These are phyloP conservation scores for Saccharomycopsis schoenii DNA, from an alignment of 805 yeast species.

Conservation along the genomic window DNA sequence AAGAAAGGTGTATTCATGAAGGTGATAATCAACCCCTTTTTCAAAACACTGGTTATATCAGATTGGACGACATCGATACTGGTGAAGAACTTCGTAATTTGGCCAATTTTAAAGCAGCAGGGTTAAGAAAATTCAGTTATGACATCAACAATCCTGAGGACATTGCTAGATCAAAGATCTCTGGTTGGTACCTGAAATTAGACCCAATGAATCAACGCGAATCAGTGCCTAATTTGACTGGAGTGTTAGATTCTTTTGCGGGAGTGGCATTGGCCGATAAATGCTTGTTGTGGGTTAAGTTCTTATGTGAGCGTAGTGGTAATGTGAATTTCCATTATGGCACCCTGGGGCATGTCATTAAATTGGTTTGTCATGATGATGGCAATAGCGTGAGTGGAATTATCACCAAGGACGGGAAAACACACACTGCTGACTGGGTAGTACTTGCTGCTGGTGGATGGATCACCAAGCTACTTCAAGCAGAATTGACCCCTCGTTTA, in stretches of 20 bases:
- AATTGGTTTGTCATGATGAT: conserved; percentile 13
- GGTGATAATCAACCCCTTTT: conserved; percentile 21
- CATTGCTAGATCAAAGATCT: conserved; percentile 18
- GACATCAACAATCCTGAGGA: conserved; percentile 21
- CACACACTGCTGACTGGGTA: conserved; percentile 22
- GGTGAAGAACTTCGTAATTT: conserved; percentile 21
- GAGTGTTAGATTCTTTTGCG: conserved; percentile 25
- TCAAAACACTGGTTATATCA: conserved; percentile 23
- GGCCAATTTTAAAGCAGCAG: conserved; percentile 15
- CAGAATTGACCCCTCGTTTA: conserved; percentile 20
- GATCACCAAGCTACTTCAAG: conserved; percentile 26
- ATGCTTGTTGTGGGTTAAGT: conserved; percentile 25
- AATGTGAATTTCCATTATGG: conserved; percentile 19
- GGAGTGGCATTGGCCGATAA: conserved; percentile 27
- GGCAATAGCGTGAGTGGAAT: conserved; percentile 22
- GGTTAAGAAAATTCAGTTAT: conserved; percentile 16
- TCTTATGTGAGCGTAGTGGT: conserved; percentile 20
- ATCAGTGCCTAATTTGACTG: conserved; percentile 17
- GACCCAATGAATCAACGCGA: conserved; percentile 21
- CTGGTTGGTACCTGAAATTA: conserved; percentile 19
- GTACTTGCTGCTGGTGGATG: conserved; percentile 28
- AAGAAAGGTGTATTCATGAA: conserved; percentile 5
- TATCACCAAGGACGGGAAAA: conserved; percentile 24
- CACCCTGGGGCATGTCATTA: conserved; percentile 18
- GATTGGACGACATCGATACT: conserved; percentile 21